Evolutionary conservation across 352 stramenopile genomes (phyloP).

Genomic region (Phytophthora sansomeana): DNA sequence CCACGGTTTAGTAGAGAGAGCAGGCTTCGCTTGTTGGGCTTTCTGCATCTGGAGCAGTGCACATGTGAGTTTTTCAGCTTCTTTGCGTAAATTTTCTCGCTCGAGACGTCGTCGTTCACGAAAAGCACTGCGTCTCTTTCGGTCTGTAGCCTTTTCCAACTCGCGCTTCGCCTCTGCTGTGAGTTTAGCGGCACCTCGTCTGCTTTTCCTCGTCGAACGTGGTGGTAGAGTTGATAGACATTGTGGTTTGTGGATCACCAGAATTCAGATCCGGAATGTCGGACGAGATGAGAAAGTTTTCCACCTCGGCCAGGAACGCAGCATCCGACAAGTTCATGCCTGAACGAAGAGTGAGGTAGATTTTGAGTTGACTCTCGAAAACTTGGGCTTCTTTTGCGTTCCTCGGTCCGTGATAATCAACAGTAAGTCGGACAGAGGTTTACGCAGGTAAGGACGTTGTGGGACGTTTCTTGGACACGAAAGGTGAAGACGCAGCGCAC

Average conservation of each 20-base stretch:
- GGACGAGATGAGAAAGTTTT: too few species aligned
- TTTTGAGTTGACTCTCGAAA: too few species aligned
- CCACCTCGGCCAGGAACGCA: slow-evolving; percentile 10
- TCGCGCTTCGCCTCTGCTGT: too few species aligned
- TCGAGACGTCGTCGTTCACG: slow-evolving; percentile 28
- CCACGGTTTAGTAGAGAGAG: too few species aligned
- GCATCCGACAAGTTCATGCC: slow-evolving; percentile 4
- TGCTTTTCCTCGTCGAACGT: too few species aligned
- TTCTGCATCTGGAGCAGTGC: slow-evolving; percentile 1
- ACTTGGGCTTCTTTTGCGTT: not conserved
- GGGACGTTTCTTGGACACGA: not conserved
- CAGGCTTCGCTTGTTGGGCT: too few species aligned
- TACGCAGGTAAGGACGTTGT: not conserved
- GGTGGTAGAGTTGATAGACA: not conserved
- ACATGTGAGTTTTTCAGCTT: slow-evolving; percentile 20
- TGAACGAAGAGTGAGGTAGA: slow-evolving; percentile 12
- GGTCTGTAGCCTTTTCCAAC: too few species aligned
- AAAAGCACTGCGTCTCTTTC: slow-evolving; percentile 18
- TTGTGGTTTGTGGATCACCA: not conserved
- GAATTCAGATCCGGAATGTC: not conserved
- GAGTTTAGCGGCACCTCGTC: too few species aligned
- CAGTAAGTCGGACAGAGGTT: not conserved
- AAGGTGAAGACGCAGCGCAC: not conserved
- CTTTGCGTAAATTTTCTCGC: slow-evolving; percentile 10
- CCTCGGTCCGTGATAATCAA: not conserved